Evolutionary conservation across 805 yeast species (phyloP).

Genomic region (Zygosaccharomyces lentus): DNA sequence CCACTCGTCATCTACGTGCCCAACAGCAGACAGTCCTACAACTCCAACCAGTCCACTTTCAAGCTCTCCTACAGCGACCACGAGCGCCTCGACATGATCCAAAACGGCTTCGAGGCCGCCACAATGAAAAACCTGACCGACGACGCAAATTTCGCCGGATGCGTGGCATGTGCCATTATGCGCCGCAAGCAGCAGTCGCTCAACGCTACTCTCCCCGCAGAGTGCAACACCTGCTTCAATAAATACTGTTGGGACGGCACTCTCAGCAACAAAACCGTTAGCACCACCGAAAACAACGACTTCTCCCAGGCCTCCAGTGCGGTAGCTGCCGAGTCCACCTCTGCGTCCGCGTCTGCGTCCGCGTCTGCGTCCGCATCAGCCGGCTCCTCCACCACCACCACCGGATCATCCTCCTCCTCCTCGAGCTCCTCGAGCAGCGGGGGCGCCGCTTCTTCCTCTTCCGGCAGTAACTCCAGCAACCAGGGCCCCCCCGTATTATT

Average conservation of each 20-base stretch:
- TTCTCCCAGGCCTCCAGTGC: conserved; percentile 8
- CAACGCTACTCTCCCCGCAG: conserved; percentile 54
- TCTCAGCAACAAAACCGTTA: conserved; percentile 38
- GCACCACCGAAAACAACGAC: conserved; percentile 16
- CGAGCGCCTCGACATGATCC: conserved; percentile 56
- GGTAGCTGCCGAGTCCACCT: background rate
- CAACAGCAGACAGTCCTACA: conserved; percentile 60
- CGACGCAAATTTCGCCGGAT: conserved; percentile 65
- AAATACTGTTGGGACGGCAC: conserved; percentile 63
- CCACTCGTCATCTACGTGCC: conserved; percentile 79
- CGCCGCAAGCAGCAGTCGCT: conserved; percentile 73
- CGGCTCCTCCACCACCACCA: conserved; percentile 1
- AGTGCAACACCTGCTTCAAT: conserved; percentile 68
- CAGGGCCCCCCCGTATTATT: background rate
- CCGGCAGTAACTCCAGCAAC: background rate
- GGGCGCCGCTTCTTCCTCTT: background rate
- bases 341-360: too few relatives aligned
- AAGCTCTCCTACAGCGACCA: conserved; percentile 56
- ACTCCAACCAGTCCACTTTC: conserved; percentile 70
- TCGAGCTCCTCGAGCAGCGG: background rate
- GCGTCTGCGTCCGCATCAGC: background rate
- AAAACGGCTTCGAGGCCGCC: conserved; percentile 72
- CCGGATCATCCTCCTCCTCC: background rate
- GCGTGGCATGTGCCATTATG: conserved; percentile 80
- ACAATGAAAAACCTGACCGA: conserved; percentile 62